These are phyloP conservation scores for Pleurotus tuoliensis DNA, from an alignment of 768 basidiomycete species.

Conservation along the genomic window DNA sequence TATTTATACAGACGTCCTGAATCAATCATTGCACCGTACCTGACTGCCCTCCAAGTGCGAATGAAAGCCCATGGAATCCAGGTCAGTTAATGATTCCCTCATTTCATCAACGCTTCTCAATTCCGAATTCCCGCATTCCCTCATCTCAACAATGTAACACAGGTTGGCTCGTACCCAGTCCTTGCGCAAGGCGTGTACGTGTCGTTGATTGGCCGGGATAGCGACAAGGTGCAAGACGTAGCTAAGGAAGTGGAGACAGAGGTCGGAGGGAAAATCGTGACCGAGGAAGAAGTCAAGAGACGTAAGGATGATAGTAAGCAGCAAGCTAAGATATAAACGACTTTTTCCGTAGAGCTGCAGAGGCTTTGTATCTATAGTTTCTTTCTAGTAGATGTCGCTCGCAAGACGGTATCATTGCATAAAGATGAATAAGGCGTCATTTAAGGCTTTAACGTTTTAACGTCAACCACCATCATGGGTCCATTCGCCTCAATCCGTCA, in stretches of 20 bases:
- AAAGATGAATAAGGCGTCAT: too few relatives aligned
- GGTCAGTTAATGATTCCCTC: conserved; percentile 69
- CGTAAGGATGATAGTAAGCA: conserved; percentile 32
- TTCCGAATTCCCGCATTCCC: neutral
- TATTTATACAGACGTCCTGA: conserved; percentile 54
- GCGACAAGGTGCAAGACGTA: conserved; percentile 46
- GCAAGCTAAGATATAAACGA: neutral
- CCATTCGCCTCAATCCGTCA: too few relatives aligned
- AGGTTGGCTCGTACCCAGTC: conserved; percentile 20
- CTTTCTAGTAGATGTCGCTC: neutral
- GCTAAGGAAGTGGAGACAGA: conserved; percentile 61
- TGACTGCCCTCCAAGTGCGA: conserved; percentile 72
- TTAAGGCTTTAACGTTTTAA: too few relatives aligned
- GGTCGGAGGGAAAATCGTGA: conserved; percentile 54
- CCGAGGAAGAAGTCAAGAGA: conserved; percentile 60
- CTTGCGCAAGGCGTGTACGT: conserved; percentile 56
- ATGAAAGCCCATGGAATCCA: conserved; percentile 74
- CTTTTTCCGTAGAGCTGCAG: neutral
- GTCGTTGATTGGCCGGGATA: conserved; percentile 47
- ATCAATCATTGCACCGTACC: conserved; percentile 79
- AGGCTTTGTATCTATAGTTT: neutral
- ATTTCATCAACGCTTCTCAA: neutral
- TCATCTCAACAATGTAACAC: neutral
- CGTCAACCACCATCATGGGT: too few relatives aligned
- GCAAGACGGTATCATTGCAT: too few relatives aligned